Evolutionary conservation across 2,329 filamentous ascomycete genomes (phyloP).

Genomic region (Keithomyces neogunnii): DNA sequence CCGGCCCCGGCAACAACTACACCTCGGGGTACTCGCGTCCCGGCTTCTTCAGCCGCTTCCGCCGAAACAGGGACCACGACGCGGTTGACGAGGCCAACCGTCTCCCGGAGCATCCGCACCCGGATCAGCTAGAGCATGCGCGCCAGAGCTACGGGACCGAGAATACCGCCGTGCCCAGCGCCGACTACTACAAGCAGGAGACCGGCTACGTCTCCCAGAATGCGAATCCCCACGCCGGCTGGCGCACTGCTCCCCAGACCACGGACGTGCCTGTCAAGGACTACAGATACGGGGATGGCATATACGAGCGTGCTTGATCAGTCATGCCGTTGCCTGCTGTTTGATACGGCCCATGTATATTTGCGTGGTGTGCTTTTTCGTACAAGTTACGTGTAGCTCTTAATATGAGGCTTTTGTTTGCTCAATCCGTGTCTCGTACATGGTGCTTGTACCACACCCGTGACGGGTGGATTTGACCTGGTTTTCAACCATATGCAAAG

Average conservation of each 20-base stretch:
- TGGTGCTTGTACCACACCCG: too few relatives aligned
- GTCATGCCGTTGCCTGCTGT: too few relatives aligned
- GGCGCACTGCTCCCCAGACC: conserved; percentile 4
- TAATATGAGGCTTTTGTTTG: too few relatives aligned
- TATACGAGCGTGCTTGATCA: conserved; percentile 21
- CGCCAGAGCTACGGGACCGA: conserved; percentile 35
- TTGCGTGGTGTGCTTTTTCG: too few relatives aligned
- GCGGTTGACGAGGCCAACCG: conserved; percentile 19
- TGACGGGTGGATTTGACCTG: too few relatives aligned
- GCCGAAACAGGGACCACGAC: conserved; percentile 17
- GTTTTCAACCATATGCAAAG: too few relatives aligned
- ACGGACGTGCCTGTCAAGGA: conserved; percentile 11
- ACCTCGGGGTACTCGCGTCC: conserved; percentile 39
- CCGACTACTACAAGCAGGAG: conserved; percentile 18
- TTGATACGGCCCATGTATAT: too few relatives aligned
- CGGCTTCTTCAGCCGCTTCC: conserved; percentile 26
- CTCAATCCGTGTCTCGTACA: too few relatives aligned
- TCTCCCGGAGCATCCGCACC: conserved; percentile 32
- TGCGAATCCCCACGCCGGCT: background rate
- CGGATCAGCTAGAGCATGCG: conserved; percentile 28
- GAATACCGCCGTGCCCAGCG: conserved; percentile 23
- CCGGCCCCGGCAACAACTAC: conserved; percentile 41
- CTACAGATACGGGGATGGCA: conserved; percentile 29
- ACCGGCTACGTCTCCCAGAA: conserved; percentile 15
- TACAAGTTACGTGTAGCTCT: too few relatives aligned